Percentiles rank a stretch among this genome's conserved stretches.
These are phyloP conservation scores for Yarrowia bubula DNA, from an alignment of 805 yeast species.

Conservation along the genomic window DNA sequence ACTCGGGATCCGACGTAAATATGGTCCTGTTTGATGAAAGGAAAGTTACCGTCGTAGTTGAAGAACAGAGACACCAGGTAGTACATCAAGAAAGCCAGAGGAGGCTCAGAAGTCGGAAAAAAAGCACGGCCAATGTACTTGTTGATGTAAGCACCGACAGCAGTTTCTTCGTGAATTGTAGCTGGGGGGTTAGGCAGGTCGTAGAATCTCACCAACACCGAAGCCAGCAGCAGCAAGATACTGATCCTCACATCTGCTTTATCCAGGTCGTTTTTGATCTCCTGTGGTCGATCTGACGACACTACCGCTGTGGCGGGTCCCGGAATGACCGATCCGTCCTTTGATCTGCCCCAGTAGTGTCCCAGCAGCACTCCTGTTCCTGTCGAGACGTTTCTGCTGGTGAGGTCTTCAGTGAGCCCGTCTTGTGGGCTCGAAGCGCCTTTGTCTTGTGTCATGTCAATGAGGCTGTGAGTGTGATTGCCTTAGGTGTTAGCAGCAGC, in stretches of 20 bases:
- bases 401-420: neutral
- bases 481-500: neutral
- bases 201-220: slow-evolving; percentile 26
- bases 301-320: neutral
- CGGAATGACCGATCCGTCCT: neutral
- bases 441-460: neutral
- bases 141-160: slow-evolving; percentile 31
- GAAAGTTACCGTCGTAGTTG: slow-evolving; percentile 44
- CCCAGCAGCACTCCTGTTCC: slow-evolving; percentile 24
- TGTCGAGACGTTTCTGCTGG: neutral
- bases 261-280: neutral
- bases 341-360: slow-evolving; percentile 22
- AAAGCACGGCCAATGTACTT: slow-evolving; percentile 50
- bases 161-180: slow-evolving; percentile 31
- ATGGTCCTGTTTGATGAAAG: slow-evolving; percentile 38
- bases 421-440: neutral
- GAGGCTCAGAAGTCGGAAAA: slow-evolving; percentile 58
- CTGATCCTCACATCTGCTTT: neutral
- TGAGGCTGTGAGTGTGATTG: neutral
- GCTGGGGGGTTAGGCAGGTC: slow-evolving; percentile 29
- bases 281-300: neutral
- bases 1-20: slow-evolving; percentile 32
- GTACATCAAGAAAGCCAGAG: slow-evolving; percentile 49
- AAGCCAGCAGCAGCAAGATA: neutral
- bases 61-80: slow-evolving; percentile 43